Percentiles rank a stretch among this genome's conserved stretches.
Conservation (phyloP, 2,329 filamentous ascomycete genomes). For the Aspergillus pseudoterreus region DNA sequence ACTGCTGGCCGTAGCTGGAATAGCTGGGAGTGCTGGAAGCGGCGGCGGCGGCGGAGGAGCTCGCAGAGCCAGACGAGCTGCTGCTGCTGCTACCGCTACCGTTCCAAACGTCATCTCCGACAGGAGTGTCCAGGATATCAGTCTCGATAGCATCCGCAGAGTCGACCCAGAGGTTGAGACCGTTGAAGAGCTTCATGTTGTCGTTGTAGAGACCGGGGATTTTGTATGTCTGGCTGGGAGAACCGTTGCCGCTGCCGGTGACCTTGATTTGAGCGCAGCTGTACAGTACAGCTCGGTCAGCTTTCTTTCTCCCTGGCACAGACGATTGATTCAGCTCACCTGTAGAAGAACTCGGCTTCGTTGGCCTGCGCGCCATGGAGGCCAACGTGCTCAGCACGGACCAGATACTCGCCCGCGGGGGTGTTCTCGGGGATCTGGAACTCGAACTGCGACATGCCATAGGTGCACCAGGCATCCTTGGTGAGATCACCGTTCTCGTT, state of each 20-base stretch:
- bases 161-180: slow-evolving; percentile 15
- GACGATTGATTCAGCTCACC: slow-evolving; percentile 16
- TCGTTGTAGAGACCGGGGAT: slow-evolving; percentile 19
- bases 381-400: slow-evolving; percentile 49
- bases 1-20: no score
- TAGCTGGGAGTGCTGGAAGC: no score
- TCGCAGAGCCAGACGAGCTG: background rate
- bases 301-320: background rate
- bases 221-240: slow-evolving; percentile 8
- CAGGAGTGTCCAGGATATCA: slow-evolving; percentile 11
- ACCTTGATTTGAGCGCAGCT: slow-evolving; percentile 41
- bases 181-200: slow-evolving; percentile 16
- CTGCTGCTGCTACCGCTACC: background rate
- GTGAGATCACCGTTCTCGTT: slow-evolving; percentile 12
- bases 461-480: slow-evolving; percentile 15
- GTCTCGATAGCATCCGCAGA: slow-evolving; percentile 5
- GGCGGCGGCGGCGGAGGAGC: background rate
- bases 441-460: slow-evolving; percentile 9
- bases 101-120: slow-evolving; percentile 14
- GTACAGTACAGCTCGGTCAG: background rate
- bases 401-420: slow-evolving; percentile 48
- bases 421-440: slow-evolving; percentile 42
- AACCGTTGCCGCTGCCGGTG: slow-evolving; percentile 38
- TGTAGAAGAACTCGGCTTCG: slow-evolving; percentile 49
- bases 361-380: slow-evolving; percentile 42